A percentile compares a stretch with the other conserved stretches of the same genome.
These are phyloP conservation scores for Alopecurus myosuroides DNA, from an alignment of 176 grass and related monocot genomes.

Conservation along the genomic window DNA sequence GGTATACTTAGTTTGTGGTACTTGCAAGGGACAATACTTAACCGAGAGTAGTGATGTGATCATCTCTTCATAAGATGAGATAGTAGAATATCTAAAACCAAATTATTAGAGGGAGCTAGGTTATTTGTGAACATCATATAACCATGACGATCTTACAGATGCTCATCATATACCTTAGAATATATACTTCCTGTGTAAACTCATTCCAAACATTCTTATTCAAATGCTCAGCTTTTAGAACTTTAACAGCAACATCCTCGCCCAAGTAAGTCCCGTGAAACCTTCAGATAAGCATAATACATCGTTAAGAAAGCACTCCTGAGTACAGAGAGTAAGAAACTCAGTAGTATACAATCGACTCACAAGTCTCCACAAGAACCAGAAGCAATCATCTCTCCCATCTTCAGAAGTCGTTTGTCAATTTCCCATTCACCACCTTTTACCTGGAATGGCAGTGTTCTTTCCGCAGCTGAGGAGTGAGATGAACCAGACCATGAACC, in stretches of 20 bases:
- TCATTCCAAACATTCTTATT: constrained; percentile 78
- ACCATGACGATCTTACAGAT: constrained; percentile 1
- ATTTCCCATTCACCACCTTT: constrained; percentile 93
- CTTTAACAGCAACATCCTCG: constrained; percentile 95
- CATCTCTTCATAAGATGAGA: background rate
- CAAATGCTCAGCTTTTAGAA: constrained; percentile 89
- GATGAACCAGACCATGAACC: constrained; percentile 99
- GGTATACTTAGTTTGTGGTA: constrained; percentile 14
- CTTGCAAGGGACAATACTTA: background rate
- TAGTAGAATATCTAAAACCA: background rate
- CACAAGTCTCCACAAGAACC: constrained; percentile 96
- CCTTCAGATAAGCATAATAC: constrained; percentile 53
- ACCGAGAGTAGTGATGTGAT: background rate
- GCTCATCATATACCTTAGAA: constrained; percentile 68
- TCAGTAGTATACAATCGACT: constrained; percentile 55
- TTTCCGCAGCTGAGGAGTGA: constrained; percentile 93
- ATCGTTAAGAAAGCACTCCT: background rate
- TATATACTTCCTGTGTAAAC: constrained; percentile 95
- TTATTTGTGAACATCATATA: constrained; percentile 14
- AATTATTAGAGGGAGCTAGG: background rate
- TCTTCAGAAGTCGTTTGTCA: constrained; percentile 79
- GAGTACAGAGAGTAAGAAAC: constrained; percentile 15
- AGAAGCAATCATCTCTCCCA: constrained; percentile 77
- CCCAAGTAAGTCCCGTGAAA: constrained; percentile 84
- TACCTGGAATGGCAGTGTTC: constrained; percentile 68